Evolutionary conservation across 805 yeast genomes (phyloP), one percentile per base, ranked within the genome.

Genomic region (Wilhelminamyces savonicus): DNA sequence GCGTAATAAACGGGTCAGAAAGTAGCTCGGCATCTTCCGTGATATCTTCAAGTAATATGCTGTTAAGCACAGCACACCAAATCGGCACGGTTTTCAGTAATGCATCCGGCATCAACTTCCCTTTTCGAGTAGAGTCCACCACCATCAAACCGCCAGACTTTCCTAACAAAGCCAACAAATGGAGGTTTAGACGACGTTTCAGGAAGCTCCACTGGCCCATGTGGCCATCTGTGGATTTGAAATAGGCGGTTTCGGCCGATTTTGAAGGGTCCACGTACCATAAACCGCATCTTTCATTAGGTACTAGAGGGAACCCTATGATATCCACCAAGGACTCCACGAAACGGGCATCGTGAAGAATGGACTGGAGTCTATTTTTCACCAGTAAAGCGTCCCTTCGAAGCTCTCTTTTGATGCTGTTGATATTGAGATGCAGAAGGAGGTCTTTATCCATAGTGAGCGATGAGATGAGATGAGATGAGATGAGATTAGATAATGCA

Each of bases 161-260:
- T 0, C 43, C 43, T 0, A 84, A 45, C 0, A 71, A 27, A 0
- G 74, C 72, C 2, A 86, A 45, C 3, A 87, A 49, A 46, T 86
- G 94, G 34, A 83, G 59, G 52, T 87, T 87, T 22, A 86, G 56
- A 26, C 97, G 56, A 28, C 94, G 62, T 12, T 74, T 53, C 20
- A 85, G 78, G 44, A 87, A 86, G 19, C 69, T 67, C 95, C 95
- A 87, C 40, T 83, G 78, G 31, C 71, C 70, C 0, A 75, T 76
- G 46, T 87, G 97, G 0, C 97, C 97, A 56, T 87, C 96, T 0
- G 96, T 87, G 16, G 94, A 82, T 47, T 87, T 87, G 59, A 87
- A 87, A 46, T 87, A 86, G 12, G 78, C 72, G 0, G 79, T 64
- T 4, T 69, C 74, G 0, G 31, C 25, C 15, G 54, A 59, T 0